These are phyloP conservation scores for Naegleria fowleri DNA, from an alignment of 208 protist genomes.

Conservation along the genomic window DNA sequence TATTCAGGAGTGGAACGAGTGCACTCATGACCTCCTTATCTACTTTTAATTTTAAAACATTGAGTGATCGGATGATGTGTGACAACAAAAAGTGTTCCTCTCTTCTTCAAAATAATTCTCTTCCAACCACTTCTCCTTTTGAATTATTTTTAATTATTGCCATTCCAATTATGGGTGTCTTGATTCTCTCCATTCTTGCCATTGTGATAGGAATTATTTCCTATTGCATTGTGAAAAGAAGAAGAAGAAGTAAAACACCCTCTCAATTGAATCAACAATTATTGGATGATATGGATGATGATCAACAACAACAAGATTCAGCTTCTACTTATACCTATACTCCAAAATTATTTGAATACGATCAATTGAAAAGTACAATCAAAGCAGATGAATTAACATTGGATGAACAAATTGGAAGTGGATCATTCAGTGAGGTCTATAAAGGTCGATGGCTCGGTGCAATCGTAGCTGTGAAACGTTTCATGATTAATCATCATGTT, in stretches of 20 bases:
- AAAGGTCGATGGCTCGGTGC: neutral
- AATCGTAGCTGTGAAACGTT: constrained; percentile 7
- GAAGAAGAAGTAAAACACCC: neutral
- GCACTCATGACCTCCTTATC: neutral
- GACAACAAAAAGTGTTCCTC: neutral
- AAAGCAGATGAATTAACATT: neutral
- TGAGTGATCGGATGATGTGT: neutral
- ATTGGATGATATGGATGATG: neutral
- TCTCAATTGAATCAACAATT: neutral
- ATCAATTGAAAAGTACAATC: neutral
- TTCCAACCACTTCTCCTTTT: neutral
- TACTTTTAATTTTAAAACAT: neutral
- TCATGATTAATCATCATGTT: neutral
- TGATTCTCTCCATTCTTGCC: neutral
- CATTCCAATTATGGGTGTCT: neutral
- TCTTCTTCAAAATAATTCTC: neutral
- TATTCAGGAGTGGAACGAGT: neutral
- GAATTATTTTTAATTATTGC: neutral
- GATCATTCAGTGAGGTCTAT: neutral
- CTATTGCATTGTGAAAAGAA: neutral
- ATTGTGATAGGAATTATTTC: neutral
- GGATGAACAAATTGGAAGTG: constrained; percentile 11
- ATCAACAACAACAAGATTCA: neutral
- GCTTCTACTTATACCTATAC: neutral
- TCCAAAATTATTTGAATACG: neutral